These are phyloP conservation scores for Leishmania arabica DNA, from an alignment of 208 protist species.

Conservation along the genomic window DNA sequence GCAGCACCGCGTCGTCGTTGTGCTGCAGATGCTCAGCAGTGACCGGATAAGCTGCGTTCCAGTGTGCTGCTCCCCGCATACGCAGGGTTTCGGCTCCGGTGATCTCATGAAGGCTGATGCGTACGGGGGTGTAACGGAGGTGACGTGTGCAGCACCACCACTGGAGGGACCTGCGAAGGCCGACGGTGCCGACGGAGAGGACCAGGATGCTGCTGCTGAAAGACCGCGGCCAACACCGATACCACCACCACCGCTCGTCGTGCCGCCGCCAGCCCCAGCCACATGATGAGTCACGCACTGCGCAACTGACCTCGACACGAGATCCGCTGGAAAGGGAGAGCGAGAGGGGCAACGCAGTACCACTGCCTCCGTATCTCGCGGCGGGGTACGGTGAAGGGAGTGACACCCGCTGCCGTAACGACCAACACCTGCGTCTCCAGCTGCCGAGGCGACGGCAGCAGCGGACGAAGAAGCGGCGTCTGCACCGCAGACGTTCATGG, in stretches of 20 bases:
- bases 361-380: background rate
- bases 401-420: background rate
- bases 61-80: slow-evolving; percentile 36
- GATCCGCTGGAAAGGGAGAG: background rate
- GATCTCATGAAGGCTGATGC: background rate
- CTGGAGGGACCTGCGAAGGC: background rate
- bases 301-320: background rate
- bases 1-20: slow-evolving; percentile 40
- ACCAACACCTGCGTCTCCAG: background rate
- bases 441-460: background rate
- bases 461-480: background rate
- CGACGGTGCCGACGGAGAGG: background rate
- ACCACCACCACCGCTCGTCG: slow-evolving; percentile 7
- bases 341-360: background rate
- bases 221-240: background rate
- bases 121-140: background rate
- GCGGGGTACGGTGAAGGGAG: background rate
- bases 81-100: slow-evolving; percentile 14
- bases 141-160: background rate
- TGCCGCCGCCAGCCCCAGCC: background rate
- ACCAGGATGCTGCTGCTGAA: background rate
- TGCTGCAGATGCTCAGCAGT: slow-evolving; percentile 26
- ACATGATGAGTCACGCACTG: background rate
- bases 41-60: slow-evolving; percentile 33
- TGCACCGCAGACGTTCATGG: background rate